A percentile compares a stretch with the other conserved stretches of the same genome.
These are phyloP conservation scores for Xylariaceae sp. DNA, from an alignment of 2,329 filamentous ascomycete species.

Conservation along the genomic window DNA sequence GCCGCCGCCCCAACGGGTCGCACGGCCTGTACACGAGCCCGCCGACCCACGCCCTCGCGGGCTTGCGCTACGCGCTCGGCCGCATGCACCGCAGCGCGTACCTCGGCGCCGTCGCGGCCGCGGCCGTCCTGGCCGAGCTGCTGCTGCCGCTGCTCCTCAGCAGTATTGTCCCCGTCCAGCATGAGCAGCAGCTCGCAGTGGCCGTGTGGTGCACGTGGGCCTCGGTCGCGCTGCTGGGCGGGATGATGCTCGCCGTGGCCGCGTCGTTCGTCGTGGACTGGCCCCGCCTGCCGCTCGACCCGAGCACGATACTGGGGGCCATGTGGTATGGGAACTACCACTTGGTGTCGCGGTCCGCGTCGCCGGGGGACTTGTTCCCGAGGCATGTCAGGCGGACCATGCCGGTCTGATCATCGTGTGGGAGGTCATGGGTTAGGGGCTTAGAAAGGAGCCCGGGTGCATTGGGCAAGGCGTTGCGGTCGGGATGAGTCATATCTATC, in stretches of 20 bases:
- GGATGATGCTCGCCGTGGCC: conserved; percentile 35
- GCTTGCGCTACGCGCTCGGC: conserved; percentile 29
- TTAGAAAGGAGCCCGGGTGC: too few relatives aligned
- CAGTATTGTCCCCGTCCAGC: conserved; percentile 41
- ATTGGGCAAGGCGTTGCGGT: too few relatives aligned
- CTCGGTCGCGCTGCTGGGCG: conserved; percentile 28
- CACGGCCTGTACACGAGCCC: conserved; percentile 31
- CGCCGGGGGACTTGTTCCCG: background rate
- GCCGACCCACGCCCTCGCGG: conserved; percentile 38
- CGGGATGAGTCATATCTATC: too few relatives aligned
- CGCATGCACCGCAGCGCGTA: conserved; percentile 28
- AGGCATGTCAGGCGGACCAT: too few relatives aligned
- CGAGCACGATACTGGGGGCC: conserved; percentile 36
- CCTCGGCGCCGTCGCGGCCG: conserved; percentile 31
- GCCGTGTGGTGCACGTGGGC: conserved; percentile 34
- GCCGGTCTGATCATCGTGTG: too few relatives aligned
- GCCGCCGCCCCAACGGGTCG: conserved; percentile 25
- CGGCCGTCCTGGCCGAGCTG: conserved; percentile 39
- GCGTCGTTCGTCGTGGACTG: conserved; percentile 33
- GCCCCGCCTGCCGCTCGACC: conserved; percentile 39
- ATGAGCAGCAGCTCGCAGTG: conserved; percentile 30
- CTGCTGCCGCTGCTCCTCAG: conserved; percentile 41
- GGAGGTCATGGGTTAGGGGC: too few relatives aligned
- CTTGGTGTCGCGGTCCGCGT: conserved; percentile 2
- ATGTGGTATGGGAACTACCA: conserved; percentile 32